Base-by-base conservation (phyloP, 768 basidiomycete genomes). In the Clitopilus passeckerianus region DNA sequence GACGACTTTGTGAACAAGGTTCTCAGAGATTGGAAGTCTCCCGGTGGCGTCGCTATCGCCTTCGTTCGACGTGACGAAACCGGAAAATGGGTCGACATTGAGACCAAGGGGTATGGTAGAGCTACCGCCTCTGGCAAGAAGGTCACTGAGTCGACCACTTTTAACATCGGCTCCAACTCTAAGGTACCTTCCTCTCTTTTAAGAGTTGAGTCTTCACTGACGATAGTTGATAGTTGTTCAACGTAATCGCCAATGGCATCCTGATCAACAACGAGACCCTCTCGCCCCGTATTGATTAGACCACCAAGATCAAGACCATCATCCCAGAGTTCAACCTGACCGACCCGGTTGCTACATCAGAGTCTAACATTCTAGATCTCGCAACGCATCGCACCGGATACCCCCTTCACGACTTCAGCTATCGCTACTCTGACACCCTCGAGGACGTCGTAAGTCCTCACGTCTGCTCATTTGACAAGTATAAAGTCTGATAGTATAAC, bases 321-420 rank as follows among this genome's bases (percentile, higher is more conserved):
- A 43, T 70, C 35, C 68, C 70, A 5, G 59, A 59, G 24, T 70
- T 64, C 65, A 59, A 64, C 12, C 53, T 70, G 10, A 55, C 56
- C 41, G 68, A 70, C 60, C 66, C 66, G 3, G 57, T 69, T n/a
- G 69, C 69, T 9, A 62, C 66, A 0, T 37, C 60, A 1, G 59
- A 70, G 35, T 63, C 61, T 18, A 71, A 66, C 1, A 64, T 70
- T 9, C 27, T 66, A 23, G 70, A 72, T 56, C 56, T 66, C 6
- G 64, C 70, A 58, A 67, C 63, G 34, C 71, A 72, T 55, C 65
- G 71, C 37, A 69, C 67, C 1, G 71, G 71, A 0, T 35, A 67
- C 3, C 71, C 71, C 24, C 65, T 65, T 0, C 68, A 72, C 22
- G 66, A 67, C 58, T 52, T 62, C 20, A 62, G 63, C 18, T 52